These are phyloP conservation scores for Neofusicoccum ribis DNA, from an alignment of 2,329 filamentous ascomycete species.

Conservation along the genomic window DNA sequence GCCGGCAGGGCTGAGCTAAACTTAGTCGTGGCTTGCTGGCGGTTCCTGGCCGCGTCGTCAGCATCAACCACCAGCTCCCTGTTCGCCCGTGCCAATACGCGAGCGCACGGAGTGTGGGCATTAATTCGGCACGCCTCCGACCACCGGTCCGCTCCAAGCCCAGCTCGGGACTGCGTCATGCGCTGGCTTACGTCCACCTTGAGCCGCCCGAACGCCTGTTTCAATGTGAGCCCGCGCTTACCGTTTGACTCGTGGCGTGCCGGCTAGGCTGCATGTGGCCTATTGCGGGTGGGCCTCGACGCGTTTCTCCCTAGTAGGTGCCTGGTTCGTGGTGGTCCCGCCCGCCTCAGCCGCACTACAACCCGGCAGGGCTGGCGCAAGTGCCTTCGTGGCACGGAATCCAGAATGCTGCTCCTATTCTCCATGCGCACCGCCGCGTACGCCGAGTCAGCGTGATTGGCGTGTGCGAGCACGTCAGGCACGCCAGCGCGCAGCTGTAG, in stretches of 20 bases:
- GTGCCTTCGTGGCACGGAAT: neutral
- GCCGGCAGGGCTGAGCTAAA: constrained; percentile 8
- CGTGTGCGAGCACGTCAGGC: neutral
- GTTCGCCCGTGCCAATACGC: neutral
- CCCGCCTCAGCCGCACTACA: neutral
- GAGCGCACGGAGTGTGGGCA: neutral
- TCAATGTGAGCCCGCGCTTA: neutral
- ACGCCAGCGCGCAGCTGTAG: neutral
- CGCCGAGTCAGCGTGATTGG: neutral
- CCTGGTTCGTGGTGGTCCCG: neutral
- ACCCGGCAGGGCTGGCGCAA: neutral
- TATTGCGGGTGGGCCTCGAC: neutral
- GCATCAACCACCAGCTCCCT: neutral
- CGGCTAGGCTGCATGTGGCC: neutral
- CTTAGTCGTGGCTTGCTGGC: neutral
- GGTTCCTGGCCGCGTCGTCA: neutral
- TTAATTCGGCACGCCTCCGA: neutral
- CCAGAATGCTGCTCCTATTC: neutral
- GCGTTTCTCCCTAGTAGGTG: neutral
- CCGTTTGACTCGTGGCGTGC: neutral
- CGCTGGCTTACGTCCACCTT: neutral
- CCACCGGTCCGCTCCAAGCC: neutral
- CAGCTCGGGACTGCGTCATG: neutral
- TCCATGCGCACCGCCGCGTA: neutral
- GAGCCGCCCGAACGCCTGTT: neutral